phyloP scores from a whole-genome alignment of 2,329 filamentous ascomycete genomes.

The Fusarium dlaminii region DNA sequence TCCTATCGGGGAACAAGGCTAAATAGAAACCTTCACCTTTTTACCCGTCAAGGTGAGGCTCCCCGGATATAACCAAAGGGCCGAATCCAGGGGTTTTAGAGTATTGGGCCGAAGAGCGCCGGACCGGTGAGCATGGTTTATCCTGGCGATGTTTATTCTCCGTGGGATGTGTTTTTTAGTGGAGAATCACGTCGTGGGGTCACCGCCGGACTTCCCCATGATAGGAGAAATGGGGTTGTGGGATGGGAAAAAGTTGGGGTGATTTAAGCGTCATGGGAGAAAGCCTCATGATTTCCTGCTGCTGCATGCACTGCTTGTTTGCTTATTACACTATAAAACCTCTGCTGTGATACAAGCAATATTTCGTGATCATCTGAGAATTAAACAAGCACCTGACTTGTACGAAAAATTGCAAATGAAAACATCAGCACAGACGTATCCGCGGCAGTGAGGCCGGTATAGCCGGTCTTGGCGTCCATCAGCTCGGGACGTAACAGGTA shows the following conservation, averaged over 20 bases:
- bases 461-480: background rate
- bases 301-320: background rate
- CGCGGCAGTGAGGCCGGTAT: background rate
- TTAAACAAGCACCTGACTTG: background rate
- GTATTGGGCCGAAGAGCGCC: conserved; percentile 13
- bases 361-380: background rate
- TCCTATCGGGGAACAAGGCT: conserved; percentile 25
- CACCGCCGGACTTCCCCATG: background rate
- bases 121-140: background rate
- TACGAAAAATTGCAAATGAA: background rate
- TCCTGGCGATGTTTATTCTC: background rate
- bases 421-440: background rate
- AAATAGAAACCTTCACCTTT: conserved; percentile 5
- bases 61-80: conserved; percentile 1
- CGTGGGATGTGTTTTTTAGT: background rate
- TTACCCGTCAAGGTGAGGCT: conserved; percentile 13
- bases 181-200: conserved; percentile 12
- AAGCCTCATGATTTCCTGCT: background rate
- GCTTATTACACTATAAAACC: background rate
- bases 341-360: background rate
- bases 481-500: background rate
- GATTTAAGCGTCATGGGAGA: background rate
- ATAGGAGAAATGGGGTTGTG: background rate
- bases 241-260: background rate
- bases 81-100: background rate